Percentiles rank a stretch among this genome's conserved stretches.
These are phyloP conservation scores for Hypsizygus marmoreus DNA, from an alignment of 768 basidiomycete species.

Conservation along the genomic window DNA sequence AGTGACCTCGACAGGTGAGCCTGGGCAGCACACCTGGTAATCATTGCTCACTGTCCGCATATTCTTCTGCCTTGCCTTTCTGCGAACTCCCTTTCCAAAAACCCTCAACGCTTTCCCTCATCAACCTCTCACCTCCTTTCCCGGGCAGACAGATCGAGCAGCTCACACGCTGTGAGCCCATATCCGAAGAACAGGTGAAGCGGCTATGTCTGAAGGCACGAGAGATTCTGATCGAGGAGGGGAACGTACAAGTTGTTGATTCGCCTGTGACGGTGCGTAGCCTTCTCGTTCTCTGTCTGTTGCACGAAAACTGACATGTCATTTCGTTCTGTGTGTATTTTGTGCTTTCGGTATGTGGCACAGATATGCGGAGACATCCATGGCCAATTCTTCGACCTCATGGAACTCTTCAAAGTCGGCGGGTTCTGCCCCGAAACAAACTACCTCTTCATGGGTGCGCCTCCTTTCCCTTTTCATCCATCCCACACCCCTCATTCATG, in stretches of 20 bases:
- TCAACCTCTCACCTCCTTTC: conserved; percentile 7
- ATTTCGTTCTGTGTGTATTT: not conserved
- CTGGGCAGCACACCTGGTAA: not conserved
- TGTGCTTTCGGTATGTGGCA: conserved; percentile 1
- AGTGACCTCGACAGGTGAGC: conserved; percentile 28
- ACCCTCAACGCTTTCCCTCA: not conserved
- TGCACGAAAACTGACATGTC: conserved; percentile 10
- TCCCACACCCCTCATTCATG: not conserved
- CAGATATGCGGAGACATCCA: conserved; percentile 96
- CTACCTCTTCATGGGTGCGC: conserved; percentile 93
- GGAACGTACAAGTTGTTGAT: conserved; percentile 91
- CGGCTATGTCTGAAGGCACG: conserved; percentile 93
- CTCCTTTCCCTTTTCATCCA: conserved; percentile 6
- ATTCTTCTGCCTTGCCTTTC: no score
- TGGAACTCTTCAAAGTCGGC: conserved; percentile 94
- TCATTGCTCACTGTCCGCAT: not conserved
- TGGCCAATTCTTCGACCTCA: conserved; percentile 94
- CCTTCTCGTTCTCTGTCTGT: conserved; percentile 21
- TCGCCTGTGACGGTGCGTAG: conserved; percentile 87
- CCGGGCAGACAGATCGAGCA: conserved; percentile 87
- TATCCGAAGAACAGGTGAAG: conserved; percentile 95
- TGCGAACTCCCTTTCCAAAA: conserved; percentile 1
- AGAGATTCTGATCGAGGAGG: conserved; percentile 97
- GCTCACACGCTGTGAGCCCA: conserved; percentile 89
- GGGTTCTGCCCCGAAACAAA: conserved; percentile 92